These are phyloP conservation scores for Hibiscus syriacus DNA, from an alignment of 345 rosid species.

Conservation along the genomic window DNA sequence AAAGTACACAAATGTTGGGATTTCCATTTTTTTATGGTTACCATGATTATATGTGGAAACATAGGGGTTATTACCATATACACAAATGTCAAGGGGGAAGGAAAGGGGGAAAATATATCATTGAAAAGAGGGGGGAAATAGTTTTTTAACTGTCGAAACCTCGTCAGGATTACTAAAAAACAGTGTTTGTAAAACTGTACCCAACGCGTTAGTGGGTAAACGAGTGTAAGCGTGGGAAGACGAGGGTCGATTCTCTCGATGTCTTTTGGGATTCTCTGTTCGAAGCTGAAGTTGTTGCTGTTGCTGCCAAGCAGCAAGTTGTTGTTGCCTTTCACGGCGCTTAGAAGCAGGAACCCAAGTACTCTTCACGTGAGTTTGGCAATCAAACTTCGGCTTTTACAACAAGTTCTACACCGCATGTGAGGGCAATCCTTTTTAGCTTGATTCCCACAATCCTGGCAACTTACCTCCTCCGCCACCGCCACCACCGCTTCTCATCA, in stretches of 20 bases:
- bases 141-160: slow-evolving; percentile 30
- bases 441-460: slow-evolving; percentile 88
- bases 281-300: slow-evolving; percentile 17
- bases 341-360: slow-evolving; percentile 83
- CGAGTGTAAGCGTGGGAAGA: slow-evolving; percentile 5
- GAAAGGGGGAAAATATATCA: neutral
- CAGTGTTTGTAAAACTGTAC: slow-evolving; percentile 34
- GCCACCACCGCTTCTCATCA: slow-evolving; percentile 28
- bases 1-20: neutral
- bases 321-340: slow-evolving; percentile 67
- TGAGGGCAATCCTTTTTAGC: slow-evolving; percentile 75
- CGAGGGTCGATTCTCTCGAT: slow-evolving; percentile 33
- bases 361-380: slow-evolving; percentile 81
- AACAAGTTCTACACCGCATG: slow-evolving; percentile 78
- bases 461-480: slow-evolving; percentile 31
- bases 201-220: slow-evolving; percentile 25
- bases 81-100: slow-evolving; percentile 20
- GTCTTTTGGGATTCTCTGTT: slow-evolving; percentile 39
- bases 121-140: slow-evolving; percentile 10
- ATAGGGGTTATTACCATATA: neutral
- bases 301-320: slow-evolving; percentile 27
- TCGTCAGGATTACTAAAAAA: slow-evolving; percentile 34
- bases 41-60: neutral
- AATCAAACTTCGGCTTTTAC: slow-evolving; percentile 73
- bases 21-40: neutral